phyloP scores from a whole-genome alignment of 352 stramenopile species.

The Globisporangium yorkense region DNA sequence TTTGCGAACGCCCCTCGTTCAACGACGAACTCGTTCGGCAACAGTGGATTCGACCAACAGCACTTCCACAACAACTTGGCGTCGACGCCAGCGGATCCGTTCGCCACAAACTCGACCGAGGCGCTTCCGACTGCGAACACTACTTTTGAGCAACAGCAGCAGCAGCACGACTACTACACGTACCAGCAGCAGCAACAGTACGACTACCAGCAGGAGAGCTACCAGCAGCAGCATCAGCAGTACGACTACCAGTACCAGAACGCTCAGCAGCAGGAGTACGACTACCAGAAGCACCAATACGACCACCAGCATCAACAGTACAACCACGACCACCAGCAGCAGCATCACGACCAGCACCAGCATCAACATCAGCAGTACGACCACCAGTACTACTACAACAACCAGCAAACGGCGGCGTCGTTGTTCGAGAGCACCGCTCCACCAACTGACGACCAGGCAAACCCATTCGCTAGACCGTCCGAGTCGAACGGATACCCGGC shows the following conservation, averaged over 20 bases:
- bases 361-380: conserved; percentile 1
- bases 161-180: not conserved
- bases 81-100: not conserved
- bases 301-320: not conserved
- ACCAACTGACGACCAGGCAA: not conserved
- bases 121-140: not conserved
- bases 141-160: not conserved
- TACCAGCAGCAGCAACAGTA: conserved; percentile 3
- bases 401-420: not conserved
- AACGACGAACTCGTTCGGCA: not conserved
- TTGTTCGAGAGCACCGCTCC: not conserved
- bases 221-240: not conserved
- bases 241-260: not conserved
- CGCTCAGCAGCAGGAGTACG: not conserved
- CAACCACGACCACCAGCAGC: not conserved
- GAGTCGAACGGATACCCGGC: not conserved
- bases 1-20: conserved; percentile 2
- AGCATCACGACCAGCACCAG: not conserved
- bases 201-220: not conserved
- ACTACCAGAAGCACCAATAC: not conserved
- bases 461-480: not conserved
- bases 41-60: conserved; percentile 6
- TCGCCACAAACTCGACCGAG: not conserved
- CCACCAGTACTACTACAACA: conserved; percentile 5
- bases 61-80: not conserved